phyloP scores from a whole-genome alignment of 208 protist species.

The Herpetomonas tarakana region DNA sequence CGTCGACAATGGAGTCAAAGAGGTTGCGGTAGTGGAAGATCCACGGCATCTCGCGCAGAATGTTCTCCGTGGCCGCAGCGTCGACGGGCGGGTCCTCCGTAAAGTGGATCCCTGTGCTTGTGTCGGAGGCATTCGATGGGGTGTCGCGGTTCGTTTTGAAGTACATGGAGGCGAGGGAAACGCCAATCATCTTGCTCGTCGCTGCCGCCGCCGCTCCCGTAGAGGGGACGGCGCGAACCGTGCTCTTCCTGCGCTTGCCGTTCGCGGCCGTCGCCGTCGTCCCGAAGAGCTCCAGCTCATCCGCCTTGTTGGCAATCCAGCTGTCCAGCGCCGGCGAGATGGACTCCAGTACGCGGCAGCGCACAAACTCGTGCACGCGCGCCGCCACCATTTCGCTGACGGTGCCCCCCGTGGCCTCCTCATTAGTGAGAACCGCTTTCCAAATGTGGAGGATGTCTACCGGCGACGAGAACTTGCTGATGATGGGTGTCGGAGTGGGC shows the following conservation, averaged over 20 bases:
- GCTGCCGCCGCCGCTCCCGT: constrained; percentile 11
- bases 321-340: constrained; percentile 45
- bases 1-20: constrained; percentile 58
- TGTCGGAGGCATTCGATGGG: constrained; percentile 21
- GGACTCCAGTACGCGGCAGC: constrained; percentile 50
- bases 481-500: constrained; percentile 38
- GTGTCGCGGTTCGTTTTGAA: constrained; percentile 24
- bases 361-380: constrained; percentile 48
- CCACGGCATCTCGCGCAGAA: constrained; percentile 52
- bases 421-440: constrained; percentile 44
- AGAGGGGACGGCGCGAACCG: constrained; percentile 29
- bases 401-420: constrained; percentile 4
- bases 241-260: constrained; percentile 9
- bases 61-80: constrained; percentile 21
- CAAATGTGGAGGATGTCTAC: constrained; percentile 60
- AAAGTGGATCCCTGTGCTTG: constrained; percentile 11
- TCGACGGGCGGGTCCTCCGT: constrained; percentile 6
- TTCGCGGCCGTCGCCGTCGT: constrained; percentile 22
- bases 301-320: constrained; percentile 58
- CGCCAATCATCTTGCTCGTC: constrained; percentile 32
- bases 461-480: constrained; percentile 47
- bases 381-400: constrained; percentile 14
- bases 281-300: constrained; percentile 58
- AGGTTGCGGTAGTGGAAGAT: constrained; percentile 60
- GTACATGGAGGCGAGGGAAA: constrained; percentile 55